Evolutionary conservation across 148 eudicot species (phyloP).

Genomic region (Nyssa sinensis): DNA sequence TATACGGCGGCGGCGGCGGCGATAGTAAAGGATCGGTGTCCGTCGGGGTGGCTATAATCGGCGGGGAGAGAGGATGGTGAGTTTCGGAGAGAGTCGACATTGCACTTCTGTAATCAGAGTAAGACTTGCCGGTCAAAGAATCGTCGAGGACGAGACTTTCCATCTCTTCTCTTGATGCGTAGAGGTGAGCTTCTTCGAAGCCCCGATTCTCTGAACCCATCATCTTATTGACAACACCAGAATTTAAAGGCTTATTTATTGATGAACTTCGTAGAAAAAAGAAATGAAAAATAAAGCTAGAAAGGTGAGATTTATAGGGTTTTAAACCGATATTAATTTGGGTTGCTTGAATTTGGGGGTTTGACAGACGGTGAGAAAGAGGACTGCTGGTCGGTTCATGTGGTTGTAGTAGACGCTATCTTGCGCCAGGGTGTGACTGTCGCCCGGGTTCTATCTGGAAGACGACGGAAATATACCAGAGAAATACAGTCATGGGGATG

Average conservation of each 20-base stretch:
- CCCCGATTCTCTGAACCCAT: constrained; percentile 44
- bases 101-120: constrained; percentile 48
- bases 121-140: constrained; percentile 47
- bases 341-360: not conserved
- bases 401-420: not conserved
- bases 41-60: constrained; percentile 34
- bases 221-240: constrained; percentile 17
- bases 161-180: constrained; percentile 29
- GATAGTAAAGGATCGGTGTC: constrained; percentile 61
- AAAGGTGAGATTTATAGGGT: not conserved
- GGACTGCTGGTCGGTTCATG: not conserved
- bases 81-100: constrained; percentile 52
- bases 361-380: not conserved
- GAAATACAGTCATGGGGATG: not conserved
- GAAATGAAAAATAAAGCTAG: too few species aligned
- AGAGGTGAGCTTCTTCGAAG: constrained; percentile 22
- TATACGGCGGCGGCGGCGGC: constrained; percentile 28
- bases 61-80: constrained; percentile 34
- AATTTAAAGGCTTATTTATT: not conserved
- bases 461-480: not conserved
- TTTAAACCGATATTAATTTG: not conserved
- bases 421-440: not conserved
- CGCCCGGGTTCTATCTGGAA: not conserved
- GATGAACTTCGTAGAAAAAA: too few species aligned
- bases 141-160: constrained; percentile 47